Evolutionary conservation across 768 basidiomycete species (phyloP).

Genomic region (Boletus vermiculosoides): DNA sequence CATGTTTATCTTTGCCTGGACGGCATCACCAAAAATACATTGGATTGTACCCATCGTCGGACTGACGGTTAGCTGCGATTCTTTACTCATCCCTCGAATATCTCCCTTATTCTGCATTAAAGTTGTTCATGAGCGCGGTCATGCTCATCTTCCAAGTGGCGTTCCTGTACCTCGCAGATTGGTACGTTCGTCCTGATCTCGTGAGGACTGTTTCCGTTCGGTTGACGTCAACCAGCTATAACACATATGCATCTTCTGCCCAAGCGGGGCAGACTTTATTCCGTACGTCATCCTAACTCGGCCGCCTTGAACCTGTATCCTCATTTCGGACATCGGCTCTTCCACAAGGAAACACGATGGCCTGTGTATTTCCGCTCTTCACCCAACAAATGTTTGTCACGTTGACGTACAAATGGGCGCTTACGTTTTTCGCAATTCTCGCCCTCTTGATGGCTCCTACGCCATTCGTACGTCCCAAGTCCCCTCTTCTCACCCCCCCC

Average conservation of each 20-base stretch:
- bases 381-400: constrained; percentile 43
- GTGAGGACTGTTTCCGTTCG: not conserved
- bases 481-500: not conserved
- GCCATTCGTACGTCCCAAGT: constrained; percentile 38
- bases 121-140: constrained; percentile 41
- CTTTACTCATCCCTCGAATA: not conserved
- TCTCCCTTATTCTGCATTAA: constrained; percentile 1
- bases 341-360: constrained; percentile 38
- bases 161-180: constrained; percentile 52
- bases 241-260: constrained; percentile 51
- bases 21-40: constrained; percentile 50
- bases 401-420: constrained; percentile 52
- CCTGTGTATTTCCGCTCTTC: constrained; percentile 50
- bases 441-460: constrained; percentile 44
- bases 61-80: constrained; percentile 17
- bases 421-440: constrained; percentile 41
- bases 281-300: constrained; percentile 31
- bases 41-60: constrained; percentile 50
- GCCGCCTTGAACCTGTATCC: not conserved
- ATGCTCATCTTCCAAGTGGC: constrained; percentile 45
- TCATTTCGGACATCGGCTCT: not conserved
- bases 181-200: constrained; percentile 29
- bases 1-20: constrained; percentile 74
- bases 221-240: constrained; percentile 31
- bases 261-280: constrained; percentile 51